Conservation (phyloP, 2,329 filamentous ascomycete species). For the Ascochyta fabae region DNA sequence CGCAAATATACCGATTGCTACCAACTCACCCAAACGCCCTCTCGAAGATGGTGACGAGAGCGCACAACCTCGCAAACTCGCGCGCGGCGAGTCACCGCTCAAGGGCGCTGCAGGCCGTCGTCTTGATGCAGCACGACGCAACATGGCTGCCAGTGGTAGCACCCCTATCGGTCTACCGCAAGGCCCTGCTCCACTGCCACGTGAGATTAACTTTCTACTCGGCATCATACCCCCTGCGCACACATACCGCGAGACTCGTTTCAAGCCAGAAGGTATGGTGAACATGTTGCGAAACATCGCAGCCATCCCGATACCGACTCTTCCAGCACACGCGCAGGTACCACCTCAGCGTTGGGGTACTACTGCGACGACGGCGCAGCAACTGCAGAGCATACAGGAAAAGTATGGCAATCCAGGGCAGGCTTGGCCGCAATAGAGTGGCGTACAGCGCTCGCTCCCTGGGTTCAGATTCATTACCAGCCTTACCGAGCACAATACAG, state of each 20-base stretch:
- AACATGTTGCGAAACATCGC: slow-evolving; percentile 67
- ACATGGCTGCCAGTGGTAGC: slow-evolving; percentile 41
- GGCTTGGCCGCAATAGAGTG: slow-evolving; percentile 13
- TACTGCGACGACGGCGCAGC: slow-evolving; percentile 35
- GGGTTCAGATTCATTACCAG: background rate
- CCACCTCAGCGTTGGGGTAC: slow-evolving; percentile 35
- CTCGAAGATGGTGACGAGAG: slow-evolving; percentile 70
- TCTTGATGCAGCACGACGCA: slow-evolving; percentile 73
- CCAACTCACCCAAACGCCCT: slow-evolving; percentile 56
- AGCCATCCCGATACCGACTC: slow-evolving; percentile 25
- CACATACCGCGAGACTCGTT: slow-evolving; percentile 72
- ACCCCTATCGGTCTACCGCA: slow-evolving; percentile 32
- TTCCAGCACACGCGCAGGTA: slow-evolving; percentile 9
- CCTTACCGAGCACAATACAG: no score
- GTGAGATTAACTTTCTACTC: slow-evolving; percentile 62
- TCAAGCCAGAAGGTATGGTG: slow-evolving; percentile 75
- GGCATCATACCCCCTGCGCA: slow-evolving; percentile 77
- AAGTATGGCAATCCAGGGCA: slow-evolving; percentile 33
- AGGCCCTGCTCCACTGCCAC: slow-evolving; percentile 72
- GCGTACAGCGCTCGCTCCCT: background rate
- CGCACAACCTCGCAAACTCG: slow-evolving; percentile 82
- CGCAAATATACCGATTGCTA: slow-evolving; percentile 28
- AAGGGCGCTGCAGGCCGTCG: slow-evolving; percentile 89
- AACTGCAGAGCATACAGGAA: slow-evolving; percentile 41
- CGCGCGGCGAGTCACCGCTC: slow-evolving; percentile 87